These are phyloP conservation scores for Proliferodiscus dingleyae DNA, from an alignment of 2,329 filamentous ascomycete genomes.

Conservation along the genomic window DNA sequence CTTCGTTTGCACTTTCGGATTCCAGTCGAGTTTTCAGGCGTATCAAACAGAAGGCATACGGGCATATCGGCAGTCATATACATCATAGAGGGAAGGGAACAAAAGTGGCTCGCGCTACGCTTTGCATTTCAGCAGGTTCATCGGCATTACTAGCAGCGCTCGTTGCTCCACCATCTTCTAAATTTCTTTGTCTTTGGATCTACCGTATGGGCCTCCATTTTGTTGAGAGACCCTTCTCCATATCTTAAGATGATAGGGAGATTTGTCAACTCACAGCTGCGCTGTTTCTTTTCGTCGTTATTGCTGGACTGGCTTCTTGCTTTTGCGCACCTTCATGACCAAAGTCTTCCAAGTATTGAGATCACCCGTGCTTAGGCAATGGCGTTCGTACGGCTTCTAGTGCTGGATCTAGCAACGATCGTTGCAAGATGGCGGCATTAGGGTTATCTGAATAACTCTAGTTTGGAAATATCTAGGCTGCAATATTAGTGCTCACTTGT, in stretches of 20 bases:
- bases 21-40: constrained; percentile 18
- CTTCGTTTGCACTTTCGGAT: constrained; percentile 11
- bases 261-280: background rate
- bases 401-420: background rate
- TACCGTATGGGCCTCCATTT: constrained; percentile 1
- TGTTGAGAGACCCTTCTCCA: constrained; percentile 6
- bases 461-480: background rate
- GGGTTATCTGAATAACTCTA: too few species aligned
- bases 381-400: background rate
- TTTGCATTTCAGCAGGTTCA: constrained; percentile 19
- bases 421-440: too few species aligned
- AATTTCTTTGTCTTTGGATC: constrained; percentile 14
- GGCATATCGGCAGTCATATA: constrained; percentile 19
- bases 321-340: background rate
- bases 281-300: constrained; percentile 2
- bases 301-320: constrained; percentile 1
- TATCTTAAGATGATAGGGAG: background rate
- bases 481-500: background rate
- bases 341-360: background rate
- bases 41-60: constrained; percentile 21
- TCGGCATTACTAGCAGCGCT: constrained; percentile 3
- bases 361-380: background rate
- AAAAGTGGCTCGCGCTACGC: constrained; percentile 33
- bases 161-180: constrained; percentile 15
- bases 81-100: constrained; percentile 27